Evolutionary conservation across 1,139 yeast genomes (phyloP), one percentile per base, ranked within the genome.

Genomic region (Eremothecium coryli): DNA sequence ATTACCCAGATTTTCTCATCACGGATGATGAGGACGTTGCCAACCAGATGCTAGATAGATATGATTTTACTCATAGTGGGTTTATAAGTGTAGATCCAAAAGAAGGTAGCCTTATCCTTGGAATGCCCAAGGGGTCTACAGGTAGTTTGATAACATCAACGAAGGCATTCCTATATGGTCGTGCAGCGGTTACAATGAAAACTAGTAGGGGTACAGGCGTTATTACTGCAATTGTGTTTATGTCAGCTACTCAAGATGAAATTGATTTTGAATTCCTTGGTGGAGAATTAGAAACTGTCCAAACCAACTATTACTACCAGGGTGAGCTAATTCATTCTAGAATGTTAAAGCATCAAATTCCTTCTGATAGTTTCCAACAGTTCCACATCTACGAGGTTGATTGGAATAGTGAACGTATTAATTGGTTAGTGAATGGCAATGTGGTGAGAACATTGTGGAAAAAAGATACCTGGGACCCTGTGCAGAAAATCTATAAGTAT

Each of bases 181-280:
- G 37, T 31, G 45, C 44, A 4, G 35, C 49, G n/a, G 54, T 52
- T 2, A 48, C 41, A 10, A 33, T 57, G 46, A 55, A 45, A 37
- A 43, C 58, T 1, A 52, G 56, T 3, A 40, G 55, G 26, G 52
- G 57, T 5, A 38, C 42, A 18, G 97, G 97, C 58, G 95, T 88
- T 22, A 73, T 88, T 38, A 71, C 93, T 8, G 93, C 95, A 12
- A 73, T 81, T 48, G 86, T 86, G 50, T 61, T 85, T 38, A 82
- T 78, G 62, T 82, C 94, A 1, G 84, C 84, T 46, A 84, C 82
- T 29, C 81, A 82, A 58, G 97, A 88, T 62, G 97, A 88, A 65
- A 72, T 88, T 49, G 97, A 88, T 68, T 80, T 65, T 54, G 96
- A 88, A 62, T 79, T 77, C 44, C 73, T 85, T 35, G 97, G 97